phyloP scores from a whole-genome alignment of 805 yeast species.

The Candida cerambycidarum region DNA sequence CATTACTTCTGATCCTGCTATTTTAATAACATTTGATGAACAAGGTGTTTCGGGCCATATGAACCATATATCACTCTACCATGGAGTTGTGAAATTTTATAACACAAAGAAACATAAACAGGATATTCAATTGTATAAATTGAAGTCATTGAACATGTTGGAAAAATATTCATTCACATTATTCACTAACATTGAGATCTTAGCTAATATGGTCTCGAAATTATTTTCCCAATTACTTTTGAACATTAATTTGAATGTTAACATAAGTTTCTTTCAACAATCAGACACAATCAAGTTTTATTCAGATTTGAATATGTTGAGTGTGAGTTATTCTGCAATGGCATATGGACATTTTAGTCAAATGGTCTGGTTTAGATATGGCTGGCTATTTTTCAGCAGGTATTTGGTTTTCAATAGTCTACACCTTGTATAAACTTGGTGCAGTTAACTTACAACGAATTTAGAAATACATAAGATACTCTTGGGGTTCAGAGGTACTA shows the following conservation, averaged over 20 bases:
- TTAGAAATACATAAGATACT: no score
- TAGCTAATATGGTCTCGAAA: slow-evolving; percentile 37
- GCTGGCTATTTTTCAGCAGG: slow-evolving; percentile 77
- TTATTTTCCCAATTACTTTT: slow-evolving; percentile 19
- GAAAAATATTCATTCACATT: slow-evolving; percentile 52
- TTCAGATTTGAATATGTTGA: slow-evolving; percentile 39
- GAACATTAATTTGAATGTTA: slow-evolving; percentile 32
- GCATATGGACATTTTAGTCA: slow-evolving; percentile 79
- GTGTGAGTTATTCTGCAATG: slow-evolving; percentile 67
- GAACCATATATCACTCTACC: slow-evolving; percentile 71
- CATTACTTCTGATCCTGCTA: slow-evolving; percentile 19
- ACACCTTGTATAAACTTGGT: slow-evolving; percentile 15
- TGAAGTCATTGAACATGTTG: slow-evolving; percentile 37
- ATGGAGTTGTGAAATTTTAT: slow-evolving; percentile 45
- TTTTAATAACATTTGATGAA: slow-evolving; percentile 76
- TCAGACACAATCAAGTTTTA: slow-evolving; percentile 36
- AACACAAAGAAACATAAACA: slow-evolving; percentile 9
- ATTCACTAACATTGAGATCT: slow-evolving; percentile 41
- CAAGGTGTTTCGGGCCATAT: slow-evolving; percentile 82
- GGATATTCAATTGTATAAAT: slow-evolving; percentile 14
- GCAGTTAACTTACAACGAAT: no score
- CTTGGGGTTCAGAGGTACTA: no score
- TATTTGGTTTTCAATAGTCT: slow-evolving; percentile 78
- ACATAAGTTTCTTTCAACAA: slow-evolving; percentile 36
- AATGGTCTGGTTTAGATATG: slow-evolving; percentile 92